Evolutionary conservation across 2,329 filamentous ascomycete genomes (phyloP).

Genomic region (Phialophora tarda): DNA sequence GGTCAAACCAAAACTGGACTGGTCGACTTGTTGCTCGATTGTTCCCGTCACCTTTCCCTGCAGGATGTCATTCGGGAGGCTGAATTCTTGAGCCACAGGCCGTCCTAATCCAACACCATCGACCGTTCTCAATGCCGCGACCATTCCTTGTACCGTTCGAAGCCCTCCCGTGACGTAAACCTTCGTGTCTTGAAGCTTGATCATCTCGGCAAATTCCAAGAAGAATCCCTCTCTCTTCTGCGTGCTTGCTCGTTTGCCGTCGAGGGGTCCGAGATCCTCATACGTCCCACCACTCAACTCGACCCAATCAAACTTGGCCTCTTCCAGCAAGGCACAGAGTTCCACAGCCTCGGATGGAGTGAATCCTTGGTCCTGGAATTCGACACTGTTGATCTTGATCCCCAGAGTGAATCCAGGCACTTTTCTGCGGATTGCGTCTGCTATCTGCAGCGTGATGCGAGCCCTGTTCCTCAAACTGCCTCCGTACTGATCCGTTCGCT

Average conservation of each 20-base stretch:
- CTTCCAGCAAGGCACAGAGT: conserved; percentile 46
- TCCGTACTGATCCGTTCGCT: conserved; percentile 68
- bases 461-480: conserved; percentile 69
- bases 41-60: conserved; percentile 47
- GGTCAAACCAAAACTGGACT: conserved; percentile 59
- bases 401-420: conserved; percentile 52
- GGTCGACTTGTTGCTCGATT: conserved; percentile 51
- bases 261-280: conserved; percentile 54
- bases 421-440: conserved; percentile 44
- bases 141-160: conserved; percentile 62
- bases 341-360: conserved; percentile 56
- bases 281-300: conserved; percentile 67
- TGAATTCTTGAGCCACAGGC: conserved; percentile 58
- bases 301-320: conserved; percentile 53
- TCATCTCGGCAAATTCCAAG: conserved; percentile 62
- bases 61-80: conserved; percentile 40
- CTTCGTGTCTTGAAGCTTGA: conserved; percentile 60
- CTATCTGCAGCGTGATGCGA: conserved; percentile 63
- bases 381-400: conserved; percentile 66
- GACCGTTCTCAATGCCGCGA: conserved; percentile 59
- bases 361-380: conserved; percentile 56
- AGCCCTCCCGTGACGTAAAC: conserved; percentile 66
- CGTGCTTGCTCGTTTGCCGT: conserved; percentile 59
- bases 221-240: conserved; percentile 65
- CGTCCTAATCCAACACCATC: conserved; percentile 66